phyloP scores from a whole-genome alignment of 495 filamentous ascomycete species.

The Daldinia caldariorum region DNA sequence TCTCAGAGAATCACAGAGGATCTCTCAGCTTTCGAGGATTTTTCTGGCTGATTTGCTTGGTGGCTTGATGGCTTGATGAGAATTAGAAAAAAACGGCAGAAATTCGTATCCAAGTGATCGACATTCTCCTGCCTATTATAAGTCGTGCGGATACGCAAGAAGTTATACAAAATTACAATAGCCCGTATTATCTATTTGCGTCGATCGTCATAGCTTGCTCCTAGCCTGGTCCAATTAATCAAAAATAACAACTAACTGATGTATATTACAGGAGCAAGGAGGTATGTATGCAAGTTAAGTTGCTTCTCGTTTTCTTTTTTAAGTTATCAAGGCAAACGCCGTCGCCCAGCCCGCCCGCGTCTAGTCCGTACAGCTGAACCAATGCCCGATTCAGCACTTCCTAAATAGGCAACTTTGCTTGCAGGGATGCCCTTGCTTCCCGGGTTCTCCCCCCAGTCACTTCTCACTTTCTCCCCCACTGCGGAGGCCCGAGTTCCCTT shows the following conservation, averaged over 20 bases:
- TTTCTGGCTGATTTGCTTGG: too few relatives aligned
- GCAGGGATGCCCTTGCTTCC: constrained; percentile 24
- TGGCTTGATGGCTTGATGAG: not conserved
- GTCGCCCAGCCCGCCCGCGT: constrained; percentile 14
- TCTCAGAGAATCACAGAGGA: not conserved
- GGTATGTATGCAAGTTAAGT: constrained; percentile 16
- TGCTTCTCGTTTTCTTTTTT: constrained; percentile 15
- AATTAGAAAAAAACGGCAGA: not conserved
- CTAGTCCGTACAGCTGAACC: constrained; percentile 14
- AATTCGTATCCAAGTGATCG: constrained; percentile 20
- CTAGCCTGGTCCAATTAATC: constrained; percentile 25
- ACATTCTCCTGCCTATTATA: constrained; percentile 36
- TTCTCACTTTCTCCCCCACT: constrained; percentile 11
- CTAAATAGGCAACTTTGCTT: constrained; percentile 33
- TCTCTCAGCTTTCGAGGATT: too few relatives aligned
- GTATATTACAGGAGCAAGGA: too few relatives aligned
- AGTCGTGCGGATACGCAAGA: constrained; percentile 21
- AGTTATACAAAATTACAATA: not conserved
- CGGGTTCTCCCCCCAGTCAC: constrained; percentile 1
- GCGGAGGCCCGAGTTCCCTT: constrained; percentile 14
- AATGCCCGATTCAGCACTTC: constrained; percentile 34
- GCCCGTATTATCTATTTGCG: constrained; percentile 14
- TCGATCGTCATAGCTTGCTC: constrained; percentile 14
- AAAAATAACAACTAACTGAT: constrained; percentile 24
- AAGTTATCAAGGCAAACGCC: constrained; percentile 26